These are phyloP conservation scores for Acanthamoeba rhysodes DNA, from an alignment of 208 protist species.

Conservation along the genomic window DNA sequence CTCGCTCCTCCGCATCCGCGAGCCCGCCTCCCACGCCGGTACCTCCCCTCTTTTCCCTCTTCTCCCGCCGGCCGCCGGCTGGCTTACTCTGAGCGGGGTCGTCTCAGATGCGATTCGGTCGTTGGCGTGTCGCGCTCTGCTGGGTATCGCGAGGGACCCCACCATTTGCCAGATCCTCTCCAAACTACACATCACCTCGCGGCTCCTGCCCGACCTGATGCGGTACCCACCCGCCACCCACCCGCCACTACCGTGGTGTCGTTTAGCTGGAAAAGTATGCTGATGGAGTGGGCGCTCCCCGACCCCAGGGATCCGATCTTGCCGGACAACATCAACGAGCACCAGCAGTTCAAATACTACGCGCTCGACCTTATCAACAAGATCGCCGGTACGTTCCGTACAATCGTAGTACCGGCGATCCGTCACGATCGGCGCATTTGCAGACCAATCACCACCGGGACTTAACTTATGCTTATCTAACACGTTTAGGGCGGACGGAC, in stretches of 20 bases:
- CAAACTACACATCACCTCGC: conserved; percentile 75
- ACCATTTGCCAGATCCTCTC: conserved; percentile 83
- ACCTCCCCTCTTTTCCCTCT: neutral
- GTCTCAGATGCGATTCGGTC: conserved; percentile 49
- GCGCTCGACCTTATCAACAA: conserved; percentile 40
- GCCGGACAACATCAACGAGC: conserved; percentile 64
- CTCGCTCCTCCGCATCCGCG: conserved; percentile 25
- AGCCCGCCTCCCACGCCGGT: conserved; percentile 65
- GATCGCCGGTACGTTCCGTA: conserved; percentile 45
- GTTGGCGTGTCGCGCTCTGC: conserved; percentile 73
- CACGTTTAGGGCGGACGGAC: neutral
- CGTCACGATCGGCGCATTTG: too few species aligned
- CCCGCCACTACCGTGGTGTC: too few species aligned
- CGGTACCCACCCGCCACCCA: neutral
- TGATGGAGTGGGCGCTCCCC: too few species aligned
- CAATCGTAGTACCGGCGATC: too few species aligned
- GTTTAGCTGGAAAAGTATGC: too few species aligned
- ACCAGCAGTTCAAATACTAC: conserved; percentile 68
- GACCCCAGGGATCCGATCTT: conserved; percentile 14
- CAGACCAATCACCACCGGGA: too few species aligned
- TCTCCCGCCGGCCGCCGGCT: neutral
- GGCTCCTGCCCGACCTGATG: conserved; percentile 70
- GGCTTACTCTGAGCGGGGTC: neutral
- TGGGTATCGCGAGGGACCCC: conserved; percentile 78
- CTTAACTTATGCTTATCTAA: too few species aligned